These are phyloP conservation scores for Kwoniella europaea DNA, from an alignment of 768 basidiomycete genomes.

Conservation along the genomic window DNA sequence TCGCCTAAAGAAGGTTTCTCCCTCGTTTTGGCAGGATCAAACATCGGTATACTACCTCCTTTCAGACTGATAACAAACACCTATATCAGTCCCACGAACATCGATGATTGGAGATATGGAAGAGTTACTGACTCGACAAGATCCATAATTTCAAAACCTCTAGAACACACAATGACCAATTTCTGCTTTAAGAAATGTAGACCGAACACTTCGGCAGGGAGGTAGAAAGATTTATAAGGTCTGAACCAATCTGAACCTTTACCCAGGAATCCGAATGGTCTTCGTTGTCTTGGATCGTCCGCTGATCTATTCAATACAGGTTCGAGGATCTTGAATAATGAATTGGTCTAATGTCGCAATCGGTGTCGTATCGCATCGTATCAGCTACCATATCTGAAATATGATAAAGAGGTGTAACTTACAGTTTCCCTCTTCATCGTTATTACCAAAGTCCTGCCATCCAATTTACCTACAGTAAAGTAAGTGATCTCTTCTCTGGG, in stretches of 20 bases:
- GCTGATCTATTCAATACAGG: constrained; percentile 90
- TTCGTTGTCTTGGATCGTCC: constrained; percentile 64
- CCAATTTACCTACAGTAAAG: constrained; percentile 88
- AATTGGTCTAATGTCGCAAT: constrained; percentile 66
- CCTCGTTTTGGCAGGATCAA: constrained; percentile 62
- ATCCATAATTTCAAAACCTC: constrained; percentile 98
- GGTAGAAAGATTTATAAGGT: constrained; percentile 89
- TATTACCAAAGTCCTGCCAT: constrained; percentile 84
- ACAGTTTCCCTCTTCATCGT: constrained; percentile 95
- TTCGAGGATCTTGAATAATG: constrained; percentile 95
- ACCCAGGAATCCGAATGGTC: constrained; percentile 61
- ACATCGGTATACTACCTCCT: constrained; percentile 79
- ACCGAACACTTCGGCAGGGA: constrained; percentile 87
- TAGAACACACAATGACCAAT: constrained; percentile 89
- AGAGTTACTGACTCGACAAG: constrained; percentile 73
- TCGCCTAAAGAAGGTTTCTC: constrained; percentile 71
- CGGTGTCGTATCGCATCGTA: too few species aligned
- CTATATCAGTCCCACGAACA: background rate
- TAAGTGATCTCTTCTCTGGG: constrained; percentile 86
- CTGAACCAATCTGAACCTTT: constrained; percentile 94
- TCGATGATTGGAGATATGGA: background rate
- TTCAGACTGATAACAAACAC: constrained; percentile 66
- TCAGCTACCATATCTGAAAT: too few species aligned
- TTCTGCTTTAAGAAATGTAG: constrained; percentile 90
- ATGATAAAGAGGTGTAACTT: constrained; percentile 34